Evolutionary conservation across 2,329 filamentous ascomycete genomes (phyloP), one percentile per base, ranked within the genome.

Genomic region (Neonectria coccinea): DNA sequence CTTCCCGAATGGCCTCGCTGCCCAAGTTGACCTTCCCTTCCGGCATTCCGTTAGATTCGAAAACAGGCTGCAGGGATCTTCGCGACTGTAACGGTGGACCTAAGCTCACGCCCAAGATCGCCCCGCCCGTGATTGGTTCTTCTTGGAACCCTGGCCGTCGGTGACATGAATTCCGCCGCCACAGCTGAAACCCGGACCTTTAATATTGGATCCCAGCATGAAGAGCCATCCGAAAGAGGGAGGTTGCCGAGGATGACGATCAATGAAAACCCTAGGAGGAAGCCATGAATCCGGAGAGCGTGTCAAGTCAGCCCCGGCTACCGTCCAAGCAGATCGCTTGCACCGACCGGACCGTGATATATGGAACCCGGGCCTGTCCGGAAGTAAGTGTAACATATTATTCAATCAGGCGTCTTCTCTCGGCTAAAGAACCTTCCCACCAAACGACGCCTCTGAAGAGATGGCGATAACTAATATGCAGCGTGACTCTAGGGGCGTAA

Each of bases 91-190:
- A 65, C 55, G 41, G 62, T 52, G 55, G 53, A 62, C 58, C 59
- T 57, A 67, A 60, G 61, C 56, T 62, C 50, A 25, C 8, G 45
- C 22, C 51, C 64, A 59, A 25, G 50, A 54, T 48, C 55, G 29
- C 44, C 50, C 45, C 27, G 16, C 33, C n/a, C 47, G 14, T 67
- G 55, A 65, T 68, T 62, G 64, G 70, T 44, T 44, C 61, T 66
- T 39, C 41, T 52, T 51, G 54, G 58, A 47, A 63, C 64, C 59
- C 63, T 64, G 36, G 53, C 67, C 56, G 55, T 60, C 36, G 64
- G 65, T 66, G 67, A 69, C 65, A 68, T 68, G 48, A 69, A 64
- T 66, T 68, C 50, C 62, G 66, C 68, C 67, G 65, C 71, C 63
- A 66, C 62, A 65, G 65, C 62, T 70, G 64, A 59, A 62, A 63